Base-by-base conservation (phyloP, 352 stramenopile genomes). In the Peronospora destructor region DNA sequence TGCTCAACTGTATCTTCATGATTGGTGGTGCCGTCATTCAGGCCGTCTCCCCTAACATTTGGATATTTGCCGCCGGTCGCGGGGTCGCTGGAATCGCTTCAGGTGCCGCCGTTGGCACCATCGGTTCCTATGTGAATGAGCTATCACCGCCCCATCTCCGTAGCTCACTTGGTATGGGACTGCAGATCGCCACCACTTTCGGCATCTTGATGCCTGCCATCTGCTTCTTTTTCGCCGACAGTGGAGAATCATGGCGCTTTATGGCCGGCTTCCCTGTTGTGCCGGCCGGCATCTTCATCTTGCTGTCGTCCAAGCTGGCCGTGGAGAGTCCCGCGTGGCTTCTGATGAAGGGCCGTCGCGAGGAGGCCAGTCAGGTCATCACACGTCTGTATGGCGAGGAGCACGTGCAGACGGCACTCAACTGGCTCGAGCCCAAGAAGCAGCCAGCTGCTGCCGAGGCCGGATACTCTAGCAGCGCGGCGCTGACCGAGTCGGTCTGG, bases 201-300 rank as follows among this genome's bases (percentile, higher is more conserved):
- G 61, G 65, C 28, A 65, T 69, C 16, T 33, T 71, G 19, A 10
- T 68, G 4, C 43, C 59, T 17, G 34, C 39, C 17, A 61, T 61
- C 11, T 60, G 53, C 33, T 60, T 58, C 52, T 60, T 60, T 16
- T 54, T 59, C 44, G 52, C 37, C 30, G 30, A 59, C 60, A 75
- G 59, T 25, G 45, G 52, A 17, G 46, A 37, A 10, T 68, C 59
- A 40, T 84, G 67, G 70, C 70, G 73, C 14, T 71, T 73, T 54
- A 61, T 76, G 49, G 72, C 64, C 10, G 72, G 48, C 7, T 74
- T 84, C 47, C 72, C 71, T 13, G 60, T 74, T 33, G 54, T 78
- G 10, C 52, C 81, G 10, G 72, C 51, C 16, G 61, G 19, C 2
- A 41, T 76, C 26, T 75, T 69, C 49, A 53, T 81, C 26, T 6